Conservation (phyloP, 2,329 filamentous ascomycete species). For the Talaromyces islandicus region DNA sequence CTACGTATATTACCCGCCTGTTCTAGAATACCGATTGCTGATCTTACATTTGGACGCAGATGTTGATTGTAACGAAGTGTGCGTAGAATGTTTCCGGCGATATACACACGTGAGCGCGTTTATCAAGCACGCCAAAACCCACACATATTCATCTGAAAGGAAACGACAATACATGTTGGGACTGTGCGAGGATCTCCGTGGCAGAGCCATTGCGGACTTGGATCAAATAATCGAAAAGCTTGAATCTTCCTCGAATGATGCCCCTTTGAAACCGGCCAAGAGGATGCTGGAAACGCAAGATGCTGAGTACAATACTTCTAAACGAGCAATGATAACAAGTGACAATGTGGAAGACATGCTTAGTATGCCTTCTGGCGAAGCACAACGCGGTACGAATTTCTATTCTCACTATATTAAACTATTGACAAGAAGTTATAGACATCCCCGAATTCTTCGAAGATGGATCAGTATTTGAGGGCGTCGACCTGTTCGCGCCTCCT, state of each 20-base stretch:
- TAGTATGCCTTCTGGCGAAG: neutral
- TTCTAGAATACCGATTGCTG: neutral
- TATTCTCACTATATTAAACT: neutral
- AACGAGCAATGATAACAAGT: neutral
- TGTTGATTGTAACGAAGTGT: neutral
- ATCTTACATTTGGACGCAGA: neutral
- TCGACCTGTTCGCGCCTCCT: neutral
- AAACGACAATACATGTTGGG: neutral
- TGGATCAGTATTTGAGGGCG: neutral
- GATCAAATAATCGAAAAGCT: neutral
- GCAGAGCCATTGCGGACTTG: neutral
- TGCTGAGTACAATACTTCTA: neutral
- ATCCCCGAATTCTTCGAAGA: neutral
- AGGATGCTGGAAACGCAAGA: neutral
- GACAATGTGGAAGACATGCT: neutral
- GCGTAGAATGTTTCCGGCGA: neutral
- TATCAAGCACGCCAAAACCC: neutral
- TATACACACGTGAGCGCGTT: neutral
- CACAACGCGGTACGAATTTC: neutral
- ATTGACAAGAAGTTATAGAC: neutral
- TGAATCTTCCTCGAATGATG: neutral
- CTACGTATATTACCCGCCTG: neutral
- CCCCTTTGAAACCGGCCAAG: neutral
- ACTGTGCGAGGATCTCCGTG: neutral
- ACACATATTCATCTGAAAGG: neutral